These are phyloP conservation scores for Rhododendron griersonianum DNA, from an alignment of 148 eudicot species.

Conservation along the genomic window DNA sequence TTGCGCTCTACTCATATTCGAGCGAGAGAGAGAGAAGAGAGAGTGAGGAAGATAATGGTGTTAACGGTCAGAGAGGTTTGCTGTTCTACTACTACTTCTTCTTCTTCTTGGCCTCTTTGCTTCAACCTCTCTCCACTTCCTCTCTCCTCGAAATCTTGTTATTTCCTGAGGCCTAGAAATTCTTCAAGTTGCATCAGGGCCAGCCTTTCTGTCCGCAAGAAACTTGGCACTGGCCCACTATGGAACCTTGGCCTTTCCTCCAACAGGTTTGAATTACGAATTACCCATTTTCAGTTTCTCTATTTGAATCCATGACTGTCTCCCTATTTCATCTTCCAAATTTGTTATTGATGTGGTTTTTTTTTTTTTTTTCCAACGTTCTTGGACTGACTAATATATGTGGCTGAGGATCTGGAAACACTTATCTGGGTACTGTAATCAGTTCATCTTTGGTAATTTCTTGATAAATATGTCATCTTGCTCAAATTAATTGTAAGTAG, in stretches of 20 bases:
- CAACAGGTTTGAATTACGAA: conserved; percentile 26
- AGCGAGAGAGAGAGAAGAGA: background rate
- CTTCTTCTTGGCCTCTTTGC: conserved; percentile 26
- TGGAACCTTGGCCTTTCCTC: conserved; percentile 30
- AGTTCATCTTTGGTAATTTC: background rate
- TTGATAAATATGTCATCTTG: background rate
- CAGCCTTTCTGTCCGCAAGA: conserved; percentile 23
- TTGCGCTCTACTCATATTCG: background rate
- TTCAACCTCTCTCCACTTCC: conserved; percentile 21
- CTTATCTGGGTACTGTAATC: background rate
- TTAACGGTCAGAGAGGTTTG: conserved; percentile 35
- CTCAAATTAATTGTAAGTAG: background rate
- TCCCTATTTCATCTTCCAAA: background rate
- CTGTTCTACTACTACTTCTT: conserved; percentile 20
- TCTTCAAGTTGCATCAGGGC: conserved; percentile 21
- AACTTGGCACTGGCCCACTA: conserved; percentile 14
- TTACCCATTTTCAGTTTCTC: background rate
- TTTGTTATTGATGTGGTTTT: background rate
- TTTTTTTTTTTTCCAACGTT: background rate
- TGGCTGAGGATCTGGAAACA: background rate
- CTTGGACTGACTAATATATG: background rate
- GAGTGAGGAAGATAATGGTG: conserved; percentile 50
- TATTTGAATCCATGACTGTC: background rate
- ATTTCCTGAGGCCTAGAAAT: background rate
- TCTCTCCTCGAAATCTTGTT: conserved; percentile 8